Percentiles rank a stretch among this genome's conserved stretches.
phyloP scores from a whole-genome alignment of 2,329 filamentous ascomycete genomes.

The Leptographium lundbergii region DNA sequence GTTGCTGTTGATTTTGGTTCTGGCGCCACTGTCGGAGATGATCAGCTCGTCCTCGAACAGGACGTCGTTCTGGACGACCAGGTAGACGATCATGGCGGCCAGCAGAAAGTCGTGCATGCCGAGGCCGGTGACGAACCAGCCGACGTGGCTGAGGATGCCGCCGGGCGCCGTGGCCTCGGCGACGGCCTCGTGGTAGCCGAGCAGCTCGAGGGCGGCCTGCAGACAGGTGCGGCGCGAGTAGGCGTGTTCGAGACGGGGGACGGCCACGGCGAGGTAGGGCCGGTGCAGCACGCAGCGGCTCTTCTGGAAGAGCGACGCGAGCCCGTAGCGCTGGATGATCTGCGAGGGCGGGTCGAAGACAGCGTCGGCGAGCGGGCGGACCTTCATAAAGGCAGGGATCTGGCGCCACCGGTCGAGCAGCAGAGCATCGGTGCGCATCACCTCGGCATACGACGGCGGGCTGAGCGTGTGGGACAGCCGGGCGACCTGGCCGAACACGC shows the following conservation, averaged over 20 bases:
- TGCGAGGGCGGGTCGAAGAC: constrained; percentile 32
- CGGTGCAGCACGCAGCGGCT: constrained; percentile 42
- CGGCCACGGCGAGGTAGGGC: constrained; percentile 33
- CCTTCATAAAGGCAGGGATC: constrained; percentile 35
- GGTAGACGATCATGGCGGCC: constrained; percentile 46
- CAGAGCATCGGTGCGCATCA: constrained; percentile 32
- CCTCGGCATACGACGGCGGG: constrained; percentile 33
- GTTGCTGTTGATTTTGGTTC: background rate
- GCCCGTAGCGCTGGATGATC: constrained; percentile 40
- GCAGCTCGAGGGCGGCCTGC: constrained; percentile 33
- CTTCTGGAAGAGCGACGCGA: constrained; percentile 41
- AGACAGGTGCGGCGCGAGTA: constrained; percentile 40
- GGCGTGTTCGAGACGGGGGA: constrained; percentile 30
- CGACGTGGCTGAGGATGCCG: constrained; percentile 35
- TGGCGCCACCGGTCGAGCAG: constrained; percentile 31
- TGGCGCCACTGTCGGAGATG: constrained; percentile 13
- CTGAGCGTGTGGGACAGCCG: constrained; percentile 35
- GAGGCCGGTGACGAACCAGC: constrained; percentile 45
- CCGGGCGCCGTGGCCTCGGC: constrained; percentile 39
- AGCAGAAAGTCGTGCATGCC: constrained; percentile 49
- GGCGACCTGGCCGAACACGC: constrained; percentile 37
- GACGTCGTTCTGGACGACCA: constrained; percentile 32
- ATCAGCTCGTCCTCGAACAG: constrained; percentile 9
- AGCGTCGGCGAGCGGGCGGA: constrained; percentile 33
- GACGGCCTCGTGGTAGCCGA: constrained; percentile 34